Conservation (phyloP, 176 grass and related monocot species). For the Zizania latifolia region DNA sequence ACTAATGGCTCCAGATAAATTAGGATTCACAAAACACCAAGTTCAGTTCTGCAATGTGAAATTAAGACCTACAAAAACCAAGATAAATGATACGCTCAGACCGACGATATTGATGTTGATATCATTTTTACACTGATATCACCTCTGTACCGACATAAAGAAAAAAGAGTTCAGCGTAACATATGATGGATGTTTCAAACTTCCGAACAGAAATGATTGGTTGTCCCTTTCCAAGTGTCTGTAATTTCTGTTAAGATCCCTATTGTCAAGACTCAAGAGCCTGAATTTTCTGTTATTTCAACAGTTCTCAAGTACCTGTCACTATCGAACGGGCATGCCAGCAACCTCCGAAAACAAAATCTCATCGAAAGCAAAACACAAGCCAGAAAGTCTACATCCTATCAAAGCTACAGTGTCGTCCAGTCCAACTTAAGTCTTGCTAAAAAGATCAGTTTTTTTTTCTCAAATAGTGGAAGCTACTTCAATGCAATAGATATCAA, state of each 20-base stretch:
- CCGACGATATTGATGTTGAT: not conserved
- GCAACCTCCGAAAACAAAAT: slow-evolving; percentile 2
- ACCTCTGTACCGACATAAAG: not conserved
- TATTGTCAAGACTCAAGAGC: slow-evolving; percentile 8
- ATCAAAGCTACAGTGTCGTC: slow-evolving; percentile 25
- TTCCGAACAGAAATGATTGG: not conserved
- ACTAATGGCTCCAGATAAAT: not conserved
- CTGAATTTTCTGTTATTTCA: slow-evolving; percentile 13
- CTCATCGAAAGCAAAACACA: not conserved
- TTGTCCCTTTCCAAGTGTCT: not conserved
- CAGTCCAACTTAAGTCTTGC: not conserved
- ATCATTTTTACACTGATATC: not conserved
- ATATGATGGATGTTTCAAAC: not conserved
- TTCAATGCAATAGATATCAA: not conserved
- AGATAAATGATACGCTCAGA: not conserved
- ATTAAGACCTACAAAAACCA: not conserved
- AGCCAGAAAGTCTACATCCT: not conserved
- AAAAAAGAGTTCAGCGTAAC: not conserved
- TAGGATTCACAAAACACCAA: not conserved
- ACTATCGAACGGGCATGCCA: slow-evolving; percentile 11
- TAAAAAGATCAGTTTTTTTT: not conserved
- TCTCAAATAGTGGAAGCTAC: not conserved
- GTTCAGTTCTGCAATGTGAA: not conserved
- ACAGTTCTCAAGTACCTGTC: not conserved
- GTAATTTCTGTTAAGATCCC: slow-evolving; percentile 19